A percentile compares a stretch with the other conserved stretches of the same genome.
Conservation (phyloP, 306 rosid genomes). For the Gillenia trifoliata region DNA sequence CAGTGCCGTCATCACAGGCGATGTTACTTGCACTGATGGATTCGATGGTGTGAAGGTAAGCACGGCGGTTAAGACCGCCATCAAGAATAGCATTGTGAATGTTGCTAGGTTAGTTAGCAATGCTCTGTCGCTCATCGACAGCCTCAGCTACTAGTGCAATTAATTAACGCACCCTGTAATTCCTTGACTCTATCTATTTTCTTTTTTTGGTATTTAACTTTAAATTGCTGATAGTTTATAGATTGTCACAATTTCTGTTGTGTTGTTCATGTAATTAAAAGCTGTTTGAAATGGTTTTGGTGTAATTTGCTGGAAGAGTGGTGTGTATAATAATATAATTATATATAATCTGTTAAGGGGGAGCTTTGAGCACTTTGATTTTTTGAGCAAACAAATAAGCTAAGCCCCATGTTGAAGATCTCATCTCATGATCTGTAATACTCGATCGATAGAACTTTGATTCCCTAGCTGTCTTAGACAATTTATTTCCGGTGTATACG, state of each 20-base stretch:
- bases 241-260: not conserved
- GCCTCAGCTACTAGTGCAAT: not conserved
- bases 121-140: slow-evolving; percentile 16
- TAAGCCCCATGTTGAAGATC: not conserved
- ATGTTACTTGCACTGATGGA: slow-evolving; percentile 35
- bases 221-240: not conserved
- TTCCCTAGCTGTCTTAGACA: too few relatives aligned
- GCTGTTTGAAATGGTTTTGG: not conserved
- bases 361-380: not conserved
- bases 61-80: not conserved
- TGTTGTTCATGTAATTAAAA: not conserved
- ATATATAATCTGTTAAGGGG: not conserved
- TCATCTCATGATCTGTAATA: not conserved
- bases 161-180: not conserved
- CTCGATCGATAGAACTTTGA: not conserved
- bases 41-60: slow-evolving; percentile 9
- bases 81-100: not conserved
- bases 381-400: slow-evolving; percentile 2
- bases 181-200: not conserved
- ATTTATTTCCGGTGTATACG: not conserved
- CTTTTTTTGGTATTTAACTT: not conserved
- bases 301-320: not conserved
- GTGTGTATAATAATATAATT: not conserved
- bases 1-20: slow-evolving; percentile 36
- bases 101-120: slow-evolving; percentile 21